These are phyloP conservation scores for Perilla frutescens DNA, from an alignment of 257 asterid genomes.

Conservation along the genomic window DNA sequence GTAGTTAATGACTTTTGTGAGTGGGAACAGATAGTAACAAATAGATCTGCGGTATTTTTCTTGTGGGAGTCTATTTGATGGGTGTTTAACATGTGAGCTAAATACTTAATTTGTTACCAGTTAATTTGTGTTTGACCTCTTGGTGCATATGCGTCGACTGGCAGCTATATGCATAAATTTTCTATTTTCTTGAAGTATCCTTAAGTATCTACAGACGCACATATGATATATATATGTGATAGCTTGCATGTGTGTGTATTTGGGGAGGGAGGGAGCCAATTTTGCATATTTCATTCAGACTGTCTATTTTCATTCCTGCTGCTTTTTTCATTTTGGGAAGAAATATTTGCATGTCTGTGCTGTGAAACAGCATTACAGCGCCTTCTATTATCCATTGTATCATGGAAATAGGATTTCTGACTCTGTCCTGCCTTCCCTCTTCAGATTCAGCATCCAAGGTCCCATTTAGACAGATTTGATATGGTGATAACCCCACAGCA, in stretches of 20 bases:
- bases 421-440: conserved; percentile 34
- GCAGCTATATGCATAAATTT: not conserved
- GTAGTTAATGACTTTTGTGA: not conserved
- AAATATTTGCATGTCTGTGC: not conserved
- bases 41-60: not conserved
- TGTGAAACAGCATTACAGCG: conserved; percentile 9
- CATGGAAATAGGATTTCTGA: conserved; percentile 13
- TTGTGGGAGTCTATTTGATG: not conserved
- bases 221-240: not conserved
- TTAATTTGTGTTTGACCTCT: not conserved
- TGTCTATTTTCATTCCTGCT: not conserved
- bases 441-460: conserved; percentile 99
- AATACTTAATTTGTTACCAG: not conserved
- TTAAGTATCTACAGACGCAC: not conserved
- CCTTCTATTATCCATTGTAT: not conserved
- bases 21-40: not conserved
- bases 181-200: not conserved
- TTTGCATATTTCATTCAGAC: conserved; percentile 19
- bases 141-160: conserved; percentile 3
- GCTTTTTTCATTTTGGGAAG: not conserved
- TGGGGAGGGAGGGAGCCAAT: not conserved
- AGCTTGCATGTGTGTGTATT: not conserved
- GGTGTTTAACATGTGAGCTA: not conserved
- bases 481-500: conserved; percentile 91
- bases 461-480: conserved; percentile 90